Percentiles rank a stretch among this genome's conserved stretches.
These are phyloP conservation scores for Skeletonema grethae DNA, from an alignment of 108 stramenopile species.

Conservation along the genomic window DNA sequence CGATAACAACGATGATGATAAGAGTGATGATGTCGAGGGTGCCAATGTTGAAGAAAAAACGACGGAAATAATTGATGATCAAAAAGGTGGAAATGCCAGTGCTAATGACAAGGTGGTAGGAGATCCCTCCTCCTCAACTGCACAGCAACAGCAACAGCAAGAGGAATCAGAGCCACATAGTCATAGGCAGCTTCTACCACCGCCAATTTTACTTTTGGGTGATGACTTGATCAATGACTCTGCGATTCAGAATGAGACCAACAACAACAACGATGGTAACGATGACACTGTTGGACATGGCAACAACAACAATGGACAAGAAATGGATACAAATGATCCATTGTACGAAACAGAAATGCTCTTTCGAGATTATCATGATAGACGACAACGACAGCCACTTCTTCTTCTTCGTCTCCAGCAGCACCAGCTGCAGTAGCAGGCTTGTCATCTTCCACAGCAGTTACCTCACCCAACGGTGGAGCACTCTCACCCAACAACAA, in stretches of 20 bases:
- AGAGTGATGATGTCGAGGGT: too few relatives aligned
- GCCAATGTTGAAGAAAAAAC: too few relatives aligned
- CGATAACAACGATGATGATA: too few relatives aligned
- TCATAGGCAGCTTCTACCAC: background rate
- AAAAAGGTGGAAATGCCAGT: background rate
- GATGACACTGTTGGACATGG: background rate
- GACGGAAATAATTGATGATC: too few relatives aligned
- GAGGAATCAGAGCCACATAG: background rate
- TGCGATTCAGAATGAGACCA: background rate
- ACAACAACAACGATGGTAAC: background rate
- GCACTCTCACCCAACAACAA: background rate
- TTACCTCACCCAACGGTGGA: too few relatives aligned
- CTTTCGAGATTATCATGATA: background rate
- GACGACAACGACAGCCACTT: background rate
- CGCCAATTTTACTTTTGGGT: background rate
- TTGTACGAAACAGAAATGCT: background rate
- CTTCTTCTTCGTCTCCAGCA: background rate
- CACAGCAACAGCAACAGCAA: background rate
- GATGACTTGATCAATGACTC: background rate
- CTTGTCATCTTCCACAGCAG: too few relatives aligned
- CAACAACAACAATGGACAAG: background rate
- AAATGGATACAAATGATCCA: background rate
- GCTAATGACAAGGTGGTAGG: background rate
- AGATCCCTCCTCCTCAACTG: background rate
- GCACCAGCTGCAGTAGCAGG: background rate